phyloP scores from a whole-genome alignment of 495 filamentous ascomycete species.

The Penicillium herquei region DNA sequence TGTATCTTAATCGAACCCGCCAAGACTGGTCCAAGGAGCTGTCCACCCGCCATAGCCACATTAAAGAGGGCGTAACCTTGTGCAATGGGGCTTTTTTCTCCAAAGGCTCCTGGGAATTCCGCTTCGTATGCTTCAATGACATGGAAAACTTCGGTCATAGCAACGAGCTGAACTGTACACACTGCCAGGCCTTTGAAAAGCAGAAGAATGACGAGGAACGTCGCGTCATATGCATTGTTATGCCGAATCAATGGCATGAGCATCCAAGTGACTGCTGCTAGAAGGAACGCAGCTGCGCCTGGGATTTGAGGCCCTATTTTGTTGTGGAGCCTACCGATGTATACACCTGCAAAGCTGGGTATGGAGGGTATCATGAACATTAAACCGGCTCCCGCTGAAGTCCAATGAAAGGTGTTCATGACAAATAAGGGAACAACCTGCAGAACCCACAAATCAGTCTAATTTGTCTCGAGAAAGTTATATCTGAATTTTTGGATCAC shows the following conservation, averaged over 20 bases:
- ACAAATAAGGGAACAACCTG: conserved; percentile 45
- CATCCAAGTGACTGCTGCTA: conserved; percentile 47
- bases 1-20: conserved; percentile 33
- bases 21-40: conserved; percentile 59
- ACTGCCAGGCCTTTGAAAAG: conserved; percentile 30
- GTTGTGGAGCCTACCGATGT: conserved; percentile 51
- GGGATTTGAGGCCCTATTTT: conserved; percentile 49
- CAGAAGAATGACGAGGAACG: conserved; percentile 34
- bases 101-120: conserved; percentile 42
- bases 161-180: conserved; percentile 31
- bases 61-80: conserved; percentile 62
- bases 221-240: conserved; percentile 28
- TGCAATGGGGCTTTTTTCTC: conserved; percentile 54
- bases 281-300: conserved; percentile 46
- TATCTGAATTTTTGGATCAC: neutral
- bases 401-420: conserved; percentile 53
- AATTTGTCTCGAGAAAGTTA: too few species aligned
- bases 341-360: conserved; percentile 32
- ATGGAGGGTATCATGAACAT: conserved; percentile 52
- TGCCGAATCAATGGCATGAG: conserved; percentile 48
- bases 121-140: conserved; percentile 32
- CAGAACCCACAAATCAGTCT: too few species aligned
- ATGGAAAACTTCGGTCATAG: conserved; percentile 36
- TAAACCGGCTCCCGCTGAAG: conserved; percentile 55
- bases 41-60: conserved; percentile 58